phyloP scores from a whole-genome alignment of 1,284 basidiomycete species.

The Coniophora puteana region DNA sequence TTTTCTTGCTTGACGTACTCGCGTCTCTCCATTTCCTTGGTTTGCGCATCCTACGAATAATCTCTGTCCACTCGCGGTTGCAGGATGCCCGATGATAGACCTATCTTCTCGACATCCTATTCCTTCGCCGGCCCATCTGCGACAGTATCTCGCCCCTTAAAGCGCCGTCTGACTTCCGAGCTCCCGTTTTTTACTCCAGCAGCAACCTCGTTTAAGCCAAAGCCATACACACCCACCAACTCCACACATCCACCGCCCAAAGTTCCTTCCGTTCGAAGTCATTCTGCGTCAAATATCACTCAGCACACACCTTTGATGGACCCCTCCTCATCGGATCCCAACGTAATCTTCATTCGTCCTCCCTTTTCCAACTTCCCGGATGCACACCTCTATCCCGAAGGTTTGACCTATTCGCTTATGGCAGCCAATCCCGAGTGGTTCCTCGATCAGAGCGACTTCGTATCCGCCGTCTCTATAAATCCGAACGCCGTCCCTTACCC shows the following conservation, averaged over 20 bases:
- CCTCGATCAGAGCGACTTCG: conserved; percentile 62
- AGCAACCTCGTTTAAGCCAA: conserved; percentile 54
- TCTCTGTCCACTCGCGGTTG: too few species aligned
- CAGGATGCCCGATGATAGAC: conserved; percentile 28
- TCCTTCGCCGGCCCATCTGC: conserved; percentile 17
- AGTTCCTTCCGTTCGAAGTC: conserved; percentile 21
- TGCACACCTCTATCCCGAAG: conserved; percentile 55
- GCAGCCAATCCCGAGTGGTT: conserved; percentile 75
- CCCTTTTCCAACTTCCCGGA: conserved; percentile 66
- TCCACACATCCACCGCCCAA: conserved; percentile 16
- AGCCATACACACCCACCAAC: conserved; percentile 46
- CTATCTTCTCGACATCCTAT: conserved; percentile 19
- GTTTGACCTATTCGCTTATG: conserved; percentile 64
- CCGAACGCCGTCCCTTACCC: conserved; percentile 61
- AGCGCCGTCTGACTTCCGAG: conserved; percentile 46
- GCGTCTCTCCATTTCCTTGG: conserved; percentile 1
- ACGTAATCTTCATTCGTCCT: conserved; percentile 63
- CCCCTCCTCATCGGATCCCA: conserved; percentile 57
- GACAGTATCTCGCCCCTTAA: conserved; percentile 31
- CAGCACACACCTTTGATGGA: conserved; percentile 58
- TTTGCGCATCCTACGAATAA: conserved; percentile 4
- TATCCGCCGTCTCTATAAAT: conserved; percentile 43
- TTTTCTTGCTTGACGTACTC: neutral
- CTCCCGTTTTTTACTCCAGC: conserved; percentile 57
- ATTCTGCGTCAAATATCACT: conserved; percentile 33